Evolutionary conservation across 108 stramenopile species (phyloP), one percentile per base, ranked within the genome.

Genomic region (Skeletonema tropicum): DNA sequence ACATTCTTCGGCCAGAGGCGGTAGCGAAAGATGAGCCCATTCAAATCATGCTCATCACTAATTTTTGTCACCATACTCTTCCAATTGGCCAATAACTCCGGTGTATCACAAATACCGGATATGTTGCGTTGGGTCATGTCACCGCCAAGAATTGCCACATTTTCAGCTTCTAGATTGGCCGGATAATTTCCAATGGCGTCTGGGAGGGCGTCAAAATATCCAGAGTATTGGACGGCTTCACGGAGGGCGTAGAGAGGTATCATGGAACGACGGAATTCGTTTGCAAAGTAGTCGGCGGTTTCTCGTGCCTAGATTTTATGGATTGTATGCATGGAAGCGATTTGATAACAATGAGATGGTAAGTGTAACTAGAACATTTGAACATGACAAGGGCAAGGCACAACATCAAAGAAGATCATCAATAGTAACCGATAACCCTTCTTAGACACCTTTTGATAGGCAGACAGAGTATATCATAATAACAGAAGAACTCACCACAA

Each of bases 241-340:
- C 59, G 77, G 57, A 79, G 15, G 21, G 31, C 31, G 31, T 79
- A 79, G 15, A 79, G 77, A 0, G 77, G 77, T 13, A 71, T 30
- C 77, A 79, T 79, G 38, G 77, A 52, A 2, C 57, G 30, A 7
- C 72, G 72, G 19, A 71, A 79, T 67, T 79, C 77, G 17, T 70
- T 55, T 0, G 77, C 33, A 39, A 79, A 79, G 66, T 66, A 79
- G 3, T 67, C 36, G 5, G 61, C 77, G 1, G 70, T 71, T 17
- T 79, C 77, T 36, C 66, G 32, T 15, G 77, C 77, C 76, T 77
- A 3, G 2, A 8, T 5, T 6, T 1, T 35, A 8, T 35, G 35
- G 33, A 35, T 35, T 35, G 33, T 29, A 29, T 29, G 2, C 26
- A 29, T 29, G 26, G 26, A 29, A 29, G 2, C 1, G 1, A 29